These are phyloP conservation scores for Asterophora parasitica DNA, from an alignment of 768 basidiomycete species.

Conservation along the genomic window DNA sequence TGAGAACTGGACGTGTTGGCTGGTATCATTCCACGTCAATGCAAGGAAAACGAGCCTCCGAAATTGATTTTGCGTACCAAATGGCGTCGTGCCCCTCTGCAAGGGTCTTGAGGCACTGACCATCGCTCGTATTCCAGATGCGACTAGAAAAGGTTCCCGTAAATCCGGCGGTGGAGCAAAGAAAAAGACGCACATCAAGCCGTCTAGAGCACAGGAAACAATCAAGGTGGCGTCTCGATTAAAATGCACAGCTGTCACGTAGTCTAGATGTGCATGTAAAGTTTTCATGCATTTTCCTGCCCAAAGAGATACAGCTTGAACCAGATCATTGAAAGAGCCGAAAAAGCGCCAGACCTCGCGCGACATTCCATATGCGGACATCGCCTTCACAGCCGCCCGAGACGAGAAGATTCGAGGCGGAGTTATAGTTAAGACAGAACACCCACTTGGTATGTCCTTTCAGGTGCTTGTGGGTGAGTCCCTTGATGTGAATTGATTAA, in stretches of 20 bases:
- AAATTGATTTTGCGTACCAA: constrained; percentile 43
- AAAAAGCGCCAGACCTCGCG: constrained; percentile 50
- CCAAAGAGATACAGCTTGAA: constrained; percentile 2
- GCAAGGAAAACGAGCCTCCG: not conserved
- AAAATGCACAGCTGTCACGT: constrained; percentile 92
- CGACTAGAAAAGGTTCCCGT: constrained; percentile 50
- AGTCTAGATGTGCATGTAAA: constrained; percentile 90
- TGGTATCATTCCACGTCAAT: constrained; percentile 22
- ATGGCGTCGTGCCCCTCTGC: constrained; percentile 86
- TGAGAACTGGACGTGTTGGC: constrained; percentile 90
- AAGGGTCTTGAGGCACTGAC: constrained; percentile 94
- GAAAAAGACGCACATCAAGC: constrained; percentile 70
- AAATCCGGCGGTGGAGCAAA: constrained; percentile 3
- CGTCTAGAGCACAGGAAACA: constrained; percentile 89
- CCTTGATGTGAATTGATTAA: constrained; percentile 35
- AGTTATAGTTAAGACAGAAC: constrained; percentile 90
- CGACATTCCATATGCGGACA: constrained; percentile 88
- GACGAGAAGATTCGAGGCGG: constrained; percentile 80
- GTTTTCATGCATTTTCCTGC: constrained; percentile 82
- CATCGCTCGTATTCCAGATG: constrained; percentile 90
- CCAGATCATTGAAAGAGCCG: not conserved
- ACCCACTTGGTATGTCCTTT: constrained; percentile 85
- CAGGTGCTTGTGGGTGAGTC: constrained; percentile 63
- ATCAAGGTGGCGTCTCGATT: constrained; percentile 89
- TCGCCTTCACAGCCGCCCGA: constrained; percentile 93